Conservation (phyloP, 495 filamentous ascomycete species). For the Lasiosphaeria hispida region DNA sequence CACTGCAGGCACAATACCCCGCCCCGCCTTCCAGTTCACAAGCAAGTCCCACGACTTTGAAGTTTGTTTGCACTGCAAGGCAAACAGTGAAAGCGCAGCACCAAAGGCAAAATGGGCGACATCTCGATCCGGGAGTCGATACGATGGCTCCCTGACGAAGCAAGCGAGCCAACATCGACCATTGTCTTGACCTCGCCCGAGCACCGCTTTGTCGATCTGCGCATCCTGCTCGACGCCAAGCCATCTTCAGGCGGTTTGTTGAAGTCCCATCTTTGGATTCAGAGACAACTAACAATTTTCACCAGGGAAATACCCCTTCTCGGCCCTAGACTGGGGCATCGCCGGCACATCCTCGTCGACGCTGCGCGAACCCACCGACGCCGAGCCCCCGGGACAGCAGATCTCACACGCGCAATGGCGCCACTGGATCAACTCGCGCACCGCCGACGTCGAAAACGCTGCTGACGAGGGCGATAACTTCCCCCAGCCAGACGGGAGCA, state of each 20-base stretch:
- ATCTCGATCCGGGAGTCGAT: slow-evolving; percentile 43
- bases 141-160: slow-evolving; percentile 40
- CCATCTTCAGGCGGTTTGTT: not conserved
- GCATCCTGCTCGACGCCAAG: slow-evolving; percentile 27
- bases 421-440: slow-evolving; percentile 54
- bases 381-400: not conserved
- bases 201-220: slow-evolving; percentile 51
- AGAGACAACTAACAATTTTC: too few species aligned
- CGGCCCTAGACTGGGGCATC: slow-evolving; percentile 51
- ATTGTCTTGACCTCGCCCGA: slow-evolving; percentile 50
- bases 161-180: slow-evolving; percentile 44
- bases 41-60: not conserved
- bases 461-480: slow-evolving; percentile 54
- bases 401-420: slow-evolving; percentile 41
- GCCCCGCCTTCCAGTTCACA: too few species aligned
- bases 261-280: not conserved
- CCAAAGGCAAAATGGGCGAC: slow-evolving; percentile 24
- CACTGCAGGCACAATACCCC: too few species aligned
- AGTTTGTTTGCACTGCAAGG: not conserved
- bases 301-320: slow-evolving; percentile 12
- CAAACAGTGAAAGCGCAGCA: not conserved
- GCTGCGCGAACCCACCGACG: not conserved
- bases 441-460: slow-evolving; percentile 27
- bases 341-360: slow-evolving; percentile 44
- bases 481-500: slow-evolving; percentile 35